These are phyloP conservation scores for Cercis canadensis DNA, from an alignment of 306 rosid genomes.

Conservation along the genomic window DNA sequence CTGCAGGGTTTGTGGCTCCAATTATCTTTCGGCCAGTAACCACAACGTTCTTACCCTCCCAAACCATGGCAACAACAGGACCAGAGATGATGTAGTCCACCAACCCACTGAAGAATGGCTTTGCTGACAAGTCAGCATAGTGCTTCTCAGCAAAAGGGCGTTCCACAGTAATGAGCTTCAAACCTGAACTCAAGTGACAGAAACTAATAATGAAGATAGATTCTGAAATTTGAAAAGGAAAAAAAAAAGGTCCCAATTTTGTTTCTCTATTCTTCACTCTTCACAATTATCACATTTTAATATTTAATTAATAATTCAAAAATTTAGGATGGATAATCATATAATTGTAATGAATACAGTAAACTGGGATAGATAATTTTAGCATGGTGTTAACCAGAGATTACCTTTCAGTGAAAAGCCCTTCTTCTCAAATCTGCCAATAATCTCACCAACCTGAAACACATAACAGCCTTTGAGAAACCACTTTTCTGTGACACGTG, in stretches of 20 bases:
- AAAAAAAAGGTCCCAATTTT: too few species aligned
- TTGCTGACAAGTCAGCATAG: slow-evolving; percentile 85
- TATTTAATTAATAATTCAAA: too few species aligned
- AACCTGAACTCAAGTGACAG: slow-evolving; percentile 53
- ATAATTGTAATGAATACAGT: too few species aligned
- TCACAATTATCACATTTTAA: too few species aligned
- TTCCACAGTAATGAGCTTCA: slow-evolving; percentile 79
- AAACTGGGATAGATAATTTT: too few species aligned
- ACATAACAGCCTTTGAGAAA: slow-evolving; percentile 4
- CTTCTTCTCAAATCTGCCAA: slow-evolving; percentile 95
- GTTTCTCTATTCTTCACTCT: too few species aligned
- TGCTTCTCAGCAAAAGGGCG: slow-evolving; percentile 89
- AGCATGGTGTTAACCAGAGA: background rate
- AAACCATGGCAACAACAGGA: slow-evolving; percentile 96
- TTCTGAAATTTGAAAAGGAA: too few species aligned
- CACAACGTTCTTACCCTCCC: slow-evolving; percentile 95
- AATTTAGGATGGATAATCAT: too few species aligned
- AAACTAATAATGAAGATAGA: background rate
- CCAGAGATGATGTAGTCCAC: slow-evolving; percentile 90
- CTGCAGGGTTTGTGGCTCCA: slow-evolving; percentile 93
- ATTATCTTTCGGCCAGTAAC: slow-evolving; percentile 81
- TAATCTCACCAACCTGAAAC: slow-evolving; percentile 82
- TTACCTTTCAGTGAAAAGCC: slow-evolving; percentile 87
- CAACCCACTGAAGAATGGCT: slow-evolving; percentile 87
- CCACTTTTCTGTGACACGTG: background rate